Conservation (phyloP, 805 yeast genomes). For the Yamadazyma olivae region DNA sequence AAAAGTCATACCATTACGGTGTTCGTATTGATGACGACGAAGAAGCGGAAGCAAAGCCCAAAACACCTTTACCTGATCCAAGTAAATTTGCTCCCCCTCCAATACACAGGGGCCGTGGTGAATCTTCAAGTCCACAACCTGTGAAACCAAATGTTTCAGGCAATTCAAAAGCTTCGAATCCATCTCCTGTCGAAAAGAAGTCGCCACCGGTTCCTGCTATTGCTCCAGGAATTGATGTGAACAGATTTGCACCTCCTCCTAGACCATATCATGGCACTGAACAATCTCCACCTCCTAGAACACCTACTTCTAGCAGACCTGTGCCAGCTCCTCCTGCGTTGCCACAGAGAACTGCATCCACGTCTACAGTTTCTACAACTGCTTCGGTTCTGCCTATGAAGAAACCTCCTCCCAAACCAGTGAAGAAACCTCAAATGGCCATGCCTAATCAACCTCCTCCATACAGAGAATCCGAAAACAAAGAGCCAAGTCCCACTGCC, state of each 20-base stretch:
- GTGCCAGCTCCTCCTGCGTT: slow-evolving; percentile 7
- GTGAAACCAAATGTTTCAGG: neutral
- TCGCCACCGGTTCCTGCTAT: slow-evolving; percentile 10
- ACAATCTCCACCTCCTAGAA: neutral
- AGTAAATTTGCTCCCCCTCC: slow-evolving; percentile 42
- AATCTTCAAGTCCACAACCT: neutral
- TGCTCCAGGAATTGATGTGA: slow-evolving; percentile 21
- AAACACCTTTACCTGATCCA: slow-evolving; percentile 31
- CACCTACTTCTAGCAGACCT: neutral
- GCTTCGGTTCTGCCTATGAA: slow-evolving; percentile 13
- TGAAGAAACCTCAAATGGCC: slow-evolving; percentile 22
- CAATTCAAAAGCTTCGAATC: neutral
- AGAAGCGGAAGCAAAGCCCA: slow-evolving; percentile 19
- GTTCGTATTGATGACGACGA: slow-evolving; percentile 3
- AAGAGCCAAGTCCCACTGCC: no score
- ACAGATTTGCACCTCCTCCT: slow-evolving; percentile 26
- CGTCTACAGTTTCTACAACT: slow-evolving; percentile 2
- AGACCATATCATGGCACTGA: slow-evolving; percentile 8
- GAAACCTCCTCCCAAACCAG: slow-evolving; percentile 45
- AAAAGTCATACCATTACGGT: slow-evolving; percentile 1
- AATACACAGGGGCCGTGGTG: slow-evolving; percentile 27
- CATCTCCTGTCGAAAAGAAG: neutral
- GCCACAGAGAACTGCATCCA: slow-evolving; percentile 10
- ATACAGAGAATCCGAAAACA: slow-evolving; percentile 11
- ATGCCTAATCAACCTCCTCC: slow-evolving; percentile 21